A percentile compares a stretch with the other conserved stretches of the same genome.
These are phyloP conservation scores for Astragalus membranaceus DNA, from an alignment of 306 rosid genomes.

Conservation along the genomic window DNA sequence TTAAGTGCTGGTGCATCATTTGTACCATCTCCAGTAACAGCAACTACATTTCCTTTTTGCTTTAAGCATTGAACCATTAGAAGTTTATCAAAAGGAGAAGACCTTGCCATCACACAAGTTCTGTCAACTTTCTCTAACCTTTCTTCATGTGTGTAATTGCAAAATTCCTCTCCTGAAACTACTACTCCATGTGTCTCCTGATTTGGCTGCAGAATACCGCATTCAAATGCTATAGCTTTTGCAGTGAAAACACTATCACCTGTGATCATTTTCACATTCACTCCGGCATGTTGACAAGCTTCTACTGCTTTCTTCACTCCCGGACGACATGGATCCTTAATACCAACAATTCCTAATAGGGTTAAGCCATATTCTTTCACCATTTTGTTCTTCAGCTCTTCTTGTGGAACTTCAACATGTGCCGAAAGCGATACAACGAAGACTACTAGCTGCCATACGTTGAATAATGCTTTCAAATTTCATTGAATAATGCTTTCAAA, in stretches of 20 bases:
- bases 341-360: slow-evolving; percentile 23
- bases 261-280: slow-evolving; percentile 30
- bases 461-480: slow-evolving; percentile 17
- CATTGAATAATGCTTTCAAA: slow-evolving; percentile 1
- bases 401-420: neutral
- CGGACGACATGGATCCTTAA: slow-evolving; percentile 30
- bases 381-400: slow-evolving; percentile 2
- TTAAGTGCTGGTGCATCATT: slow-evolving; percentile 35
- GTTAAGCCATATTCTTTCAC: slow-evolving; percentile 19
- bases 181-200: slow-evolving; percentile 12
- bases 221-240: slow-evolving; percentile 31
- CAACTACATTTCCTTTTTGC: slow-evolving; percentile 31
- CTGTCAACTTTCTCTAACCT: slow-evolving; percentile 26
- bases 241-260: slow-evolving; percentile 36
- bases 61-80: slow-evolving; percentile 31
- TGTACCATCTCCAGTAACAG: slow-evolving; percentile 34
- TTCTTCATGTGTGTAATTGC: slow-evolving; percentile 25
- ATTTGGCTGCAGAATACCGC: slow-evolving; percentile 19
- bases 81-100: slow-evolving; percentile 33
- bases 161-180: slow-evolving; percentile 29
- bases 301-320: slow-evolving; percentile 18
- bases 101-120: slow-evolving; percentile 33
- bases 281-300: slow-evolving; percentile 27
- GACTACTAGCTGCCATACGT: slow-evolving; percentile 31
- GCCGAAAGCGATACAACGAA: slow-evolving; percentile 29